A percentile compares a stretch with the other conserved stretches of the same genome.
phyloP scores from a whole-genome alignment of 345 rosid species.

The Turnera subulata region DNA sequence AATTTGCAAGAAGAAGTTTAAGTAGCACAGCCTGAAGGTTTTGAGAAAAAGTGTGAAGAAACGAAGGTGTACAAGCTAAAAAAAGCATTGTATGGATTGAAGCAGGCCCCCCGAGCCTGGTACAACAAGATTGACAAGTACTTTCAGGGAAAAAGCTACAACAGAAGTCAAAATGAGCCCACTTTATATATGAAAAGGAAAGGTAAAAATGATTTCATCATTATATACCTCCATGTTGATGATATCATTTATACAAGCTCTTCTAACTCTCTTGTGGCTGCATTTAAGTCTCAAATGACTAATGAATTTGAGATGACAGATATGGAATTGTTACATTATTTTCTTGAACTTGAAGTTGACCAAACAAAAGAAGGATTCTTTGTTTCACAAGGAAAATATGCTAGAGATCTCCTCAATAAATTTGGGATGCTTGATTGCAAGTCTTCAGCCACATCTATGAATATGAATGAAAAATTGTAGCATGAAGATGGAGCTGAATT shows the following conservation, averaged over 20 bases:
- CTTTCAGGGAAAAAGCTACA: not conserved
- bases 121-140: not conserved
- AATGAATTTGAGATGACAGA: not conserved
- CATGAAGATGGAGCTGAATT: not conserved
- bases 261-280: not conserved
- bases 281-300: not conserved
- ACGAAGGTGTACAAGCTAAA: not conserved
- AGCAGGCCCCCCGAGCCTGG: not conserved
- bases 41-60: not conserved
- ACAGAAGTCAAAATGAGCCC: not conserved
- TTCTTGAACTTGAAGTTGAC: not conserved
- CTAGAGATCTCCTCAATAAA: not conserved
- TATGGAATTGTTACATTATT: not conserved
- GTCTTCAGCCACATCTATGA: not conserved
- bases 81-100: not conserved
- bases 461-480: not conserved
- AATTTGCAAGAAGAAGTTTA: not conserved
- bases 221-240: not conserved
- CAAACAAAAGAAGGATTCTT: not conserved
- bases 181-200: not conserved
- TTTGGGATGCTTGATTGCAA: slow-evolving; percentile 5
- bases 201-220: slow-evolving; percentile 1
- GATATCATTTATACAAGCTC: not conserved
- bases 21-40: not conserved
- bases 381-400: slow-evolving; percentile 1